Evolutionary conservation across 192 early-diverging fungal species (phyloP), one percentile per base, ranked within the genome.

Genomic region (Umbelopsis isabellina): DNA sequence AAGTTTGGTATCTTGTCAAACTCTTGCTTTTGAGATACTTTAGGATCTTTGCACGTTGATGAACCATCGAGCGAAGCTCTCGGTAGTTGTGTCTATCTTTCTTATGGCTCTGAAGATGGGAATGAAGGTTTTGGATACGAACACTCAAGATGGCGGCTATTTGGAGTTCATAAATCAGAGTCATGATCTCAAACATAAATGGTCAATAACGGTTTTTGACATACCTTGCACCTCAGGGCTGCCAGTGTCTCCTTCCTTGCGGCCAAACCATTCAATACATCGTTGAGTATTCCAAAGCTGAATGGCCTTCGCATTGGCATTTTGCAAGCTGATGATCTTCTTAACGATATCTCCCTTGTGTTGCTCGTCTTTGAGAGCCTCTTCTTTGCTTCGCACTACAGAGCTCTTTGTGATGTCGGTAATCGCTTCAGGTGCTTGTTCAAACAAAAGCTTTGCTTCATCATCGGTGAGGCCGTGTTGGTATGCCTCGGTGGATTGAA

Each of bases 51-150:
- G 90, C 89, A 25, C 95, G 86, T 82, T 94, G 92, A 70, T 93
- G 91, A 50, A 94, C 80, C 76, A 91, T 85, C 58, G 85, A 84
- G 67, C 93, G 90, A 71, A 97, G 87, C 50, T 87, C 79, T 61
- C 94, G 89, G 73, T 95, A 93, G 82, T 92, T 97, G 69, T 92
- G 91, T 73, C 87, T 92, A 80, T 98, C 97, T 82, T 98, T 98
- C 66, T 80, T 84, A 79, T 94, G 85, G 35, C 84, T 82, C 49
- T 85, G 77, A 71, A 97, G 70, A 77, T 99, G 97, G 18, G 88
- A 84, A 65, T 90, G 72, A 74, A 99, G 84, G 67, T 94, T 92
- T 68, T 94, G 88, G 72, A 99, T 95, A 66, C 91, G 89, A 55
- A 95, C 88, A 22, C 93, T 95, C 81, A 94, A 89, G 37, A 97